Conservation (phyloP, 306 rosid species). For the Malus sieversii region DNA sequence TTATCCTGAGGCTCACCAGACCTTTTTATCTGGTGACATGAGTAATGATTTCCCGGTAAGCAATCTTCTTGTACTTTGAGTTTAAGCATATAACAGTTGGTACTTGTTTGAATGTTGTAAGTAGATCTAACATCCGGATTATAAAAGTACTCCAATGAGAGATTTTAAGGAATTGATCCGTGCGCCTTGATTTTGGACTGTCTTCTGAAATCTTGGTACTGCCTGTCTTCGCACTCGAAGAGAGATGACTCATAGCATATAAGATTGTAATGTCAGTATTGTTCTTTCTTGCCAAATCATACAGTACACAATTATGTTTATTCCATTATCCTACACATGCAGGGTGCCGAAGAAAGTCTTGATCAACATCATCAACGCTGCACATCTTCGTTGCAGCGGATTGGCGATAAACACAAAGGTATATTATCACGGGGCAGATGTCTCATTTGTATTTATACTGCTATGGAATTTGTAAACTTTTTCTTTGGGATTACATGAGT, state of each 20-base stretch:
- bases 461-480: neutral
- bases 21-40: slow-evolving; percentile 39
- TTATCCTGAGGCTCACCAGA: slow-evolving; percentile 41
- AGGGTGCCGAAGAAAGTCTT: slow-evolving; percentile 96
- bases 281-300: neutral
- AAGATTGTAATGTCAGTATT: neutral
- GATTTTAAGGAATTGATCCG: neutral
- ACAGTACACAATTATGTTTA: slow-evolving; percentile 9
- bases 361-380: slow-evolving; percentile 69
- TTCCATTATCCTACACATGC: slow-evolving; percentile 12
- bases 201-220: neutral
- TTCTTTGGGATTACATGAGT: neutral
- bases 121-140: neutral
- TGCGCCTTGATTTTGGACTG: neutral
- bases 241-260: neutral
- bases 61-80: neutral
- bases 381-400: slow-evolving; percentile 54
- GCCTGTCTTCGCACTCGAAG: too few species aligned
- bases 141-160: neutral
- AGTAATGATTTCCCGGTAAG: slow-evolving; percentile 78
- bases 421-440: neutral
- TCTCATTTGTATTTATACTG: neutral
- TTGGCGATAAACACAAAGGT: slow-evolving; percentile 77
- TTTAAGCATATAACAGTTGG: neutral
- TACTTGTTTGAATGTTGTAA: neutral